These are phyloP conservation scores for Euphorbia peplus DNA, from an alignment of 345 rosid genomes.

Conservation along the genomic window DNA sequence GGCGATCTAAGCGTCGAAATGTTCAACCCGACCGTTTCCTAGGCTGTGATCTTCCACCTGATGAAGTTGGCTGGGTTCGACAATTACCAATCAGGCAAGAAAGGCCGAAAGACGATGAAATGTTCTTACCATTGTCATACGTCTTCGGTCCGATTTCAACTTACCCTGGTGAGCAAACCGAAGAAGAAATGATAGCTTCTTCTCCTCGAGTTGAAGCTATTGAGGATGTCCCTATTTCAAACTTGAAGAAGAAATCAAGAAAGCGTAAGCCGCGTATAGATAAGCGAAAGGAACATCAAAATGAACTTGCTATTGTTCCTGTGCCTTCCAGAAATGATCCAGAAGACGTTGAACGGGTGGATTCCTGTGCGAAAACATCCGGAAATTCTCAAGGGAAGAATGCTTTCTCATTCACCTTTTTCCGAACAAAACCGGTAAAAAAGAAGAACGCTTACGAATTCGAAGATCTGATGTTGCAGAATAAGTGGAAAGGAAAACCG, in stretches of 20 bases:
- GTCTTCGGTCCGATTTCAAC: conserved; percentile 27
- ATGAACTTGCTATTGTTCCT: conserved; percentile 53
- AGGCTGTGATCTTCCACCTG: conserved; percentile 37
- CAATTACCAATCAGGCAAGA: conserved; percentile 39
- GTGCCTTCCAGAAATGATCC: conserved; percentile 37
- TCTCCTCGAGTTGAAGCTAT: conserved; percentile 14
- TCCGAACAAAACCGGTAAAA: conserved; percentile 17
- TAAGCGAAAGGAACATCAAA: conserved; percentile 12
- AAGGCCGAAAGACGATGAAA: conserved; percentile 49
- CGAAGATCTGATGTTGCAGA: conserved; percentile 48
- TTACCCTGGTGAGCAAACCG: conserved; percentile 18
- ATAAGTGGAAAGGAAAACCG: conserved; percentile 36
- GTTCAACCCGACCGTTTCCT: conserved; percentile 62
- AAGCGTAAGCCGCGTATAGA: conserved; percentile 8
- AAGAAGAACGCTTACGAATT: conserved; percentile 21
- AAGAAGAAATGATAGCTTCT: conserved; percentile 19
- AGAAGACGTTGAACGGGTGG: conserved; percentile 31
- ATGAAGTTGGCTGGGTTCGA: conserved; percentile 41
- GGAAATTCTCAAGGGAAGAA: conserved; percentile 28
- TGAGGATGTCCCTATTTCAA: conserved; percentile 16
- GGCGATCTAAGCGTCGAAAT: conserved; percentile 72
- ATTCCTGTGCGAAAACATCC: conserved; percentile 30
- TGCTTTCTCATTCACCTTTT: conserved; percentile 26
- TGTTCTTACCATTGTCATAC: conserved; percentile 51
- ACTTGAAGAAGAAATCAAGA: conserved; percentile 18